Conservation (phyloP, 1,139 yeast species). For the Pichia sp. region DNA sequence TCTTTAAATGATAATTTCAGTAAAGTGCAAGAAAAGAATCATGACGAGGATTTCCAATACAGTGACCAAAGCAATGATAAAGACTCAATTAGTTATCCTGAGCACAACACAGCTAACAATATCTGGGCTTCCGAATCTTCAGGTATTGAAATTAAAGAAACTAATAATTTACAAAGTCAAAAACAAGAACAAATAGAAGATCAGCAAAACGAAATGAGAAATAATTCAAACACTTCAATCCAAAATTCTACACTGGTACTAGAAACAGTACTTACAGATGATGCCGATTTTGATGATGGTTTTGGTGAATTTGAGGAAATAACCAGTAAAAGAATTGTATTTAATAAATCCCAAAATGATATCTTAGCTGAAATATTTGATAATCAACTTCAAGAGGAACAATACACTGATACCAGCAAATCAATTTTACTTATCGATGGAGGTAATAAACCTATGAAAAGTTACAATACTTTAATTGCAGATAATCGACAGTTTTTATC, state of each 20-base stretch:
- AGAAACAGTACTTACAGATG: background rate
- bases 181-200: background rate
- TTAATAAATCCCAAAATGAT: conserved; percentile 2
- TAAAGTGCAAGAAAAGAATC: too few relatives aligned
- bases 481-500: conserved; percentile 12
- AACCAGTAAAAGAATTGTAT: background rate
- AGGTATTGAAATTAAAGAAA: background rate
- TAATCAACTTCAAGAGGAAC: background rate
- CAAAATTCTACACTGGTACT: background rate
- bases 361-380: conserved; percentile 1
- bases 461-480: conserved; percentile 15
- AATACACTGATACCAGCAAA: background rate
- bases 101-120: background rate
- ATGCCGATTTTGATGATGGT: conserved; percentile 18
- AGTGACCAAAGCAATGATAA: background rate
- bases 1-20: too few relatives aligned
- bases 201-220: too few relatives aligned
- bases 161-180: background rate
- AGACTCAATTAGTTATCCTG: background rate
- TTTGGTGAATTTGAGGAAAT: conserved; percentile 24
- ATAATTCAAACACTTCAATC: too few relatives aligned
- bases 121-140: background rate
- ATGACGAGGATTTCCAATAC: too few relatives aligned
- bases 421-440: conserved; percentile 3
- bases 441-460: conserved; percentile 11